Evolutionary conservation across 495 filamentous ascomycete species (phyloP).

Genomic region (Penicillium egyptiacum): DNA sequence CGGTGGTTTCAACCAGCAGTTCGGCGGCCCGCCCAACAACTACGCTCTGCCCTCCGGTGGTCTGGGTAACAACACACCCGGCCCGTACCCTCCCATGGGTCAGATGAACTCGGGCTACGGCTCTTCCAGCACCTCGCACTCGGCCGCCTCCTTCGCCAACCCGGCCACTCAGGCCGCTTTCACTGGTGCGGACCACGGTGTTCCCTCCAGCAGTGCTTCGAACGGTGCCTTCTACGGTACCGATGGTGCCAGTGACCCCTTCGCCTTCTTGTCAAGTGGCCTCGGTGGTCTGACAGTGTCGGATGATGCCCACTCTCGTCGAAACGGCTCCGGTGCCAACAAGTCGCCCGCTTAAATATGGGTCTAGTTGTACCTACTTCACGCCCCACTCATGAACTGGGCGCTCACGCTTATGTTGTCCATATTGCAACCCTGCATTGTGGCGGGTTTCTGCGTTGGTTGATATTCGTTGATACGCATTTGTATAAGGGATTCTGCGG

Average conservation of each 20-base stretch:
- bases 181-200: constrained; percentile 74
- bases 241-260: constrained; percentile 72
- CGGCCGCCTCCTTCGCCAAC: constrained; percentile 88
- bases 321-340: constrained; percentile 63
- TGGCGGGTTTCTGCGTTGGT: constrained; percentile 59
- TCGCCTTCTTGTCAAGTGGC: constrained; percentile 83
- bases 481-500: constrained; percentile 52
- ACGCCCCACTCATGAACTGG: constrained; percentile 21
- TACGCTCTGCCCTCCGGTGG: constrained; percentile 85
- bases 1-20: constrained; percentile 79
- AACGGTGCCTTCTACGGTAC: constrained; percentile 59
- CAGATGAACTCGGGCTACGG: constrained; percentile 72
- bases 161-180: constrained; percentile 90
- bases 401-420: constrained; percentile 39
- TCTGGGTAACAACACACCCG: constrained; percentile 68
- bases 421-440: constrained; percentile 41
- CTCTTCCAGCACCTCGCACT: constrained; percentile 66
- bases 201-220: constrained; percentile 49
- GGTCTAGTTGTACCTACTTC: constrained; percentile 20
- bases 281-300: constrained; percentile 79
- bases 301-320: constrained; percentile 72
- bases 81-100: constrained; percentile 75
- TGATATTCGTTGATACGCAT: constrained; percentile 60
- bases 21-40: constrained; percentile 82
- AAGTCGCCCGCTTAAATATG: constrained; percentile 49